phyloP scores from a whole-genome alignment of 306 rosid genomes.

The Cucumis melo region DNA sequence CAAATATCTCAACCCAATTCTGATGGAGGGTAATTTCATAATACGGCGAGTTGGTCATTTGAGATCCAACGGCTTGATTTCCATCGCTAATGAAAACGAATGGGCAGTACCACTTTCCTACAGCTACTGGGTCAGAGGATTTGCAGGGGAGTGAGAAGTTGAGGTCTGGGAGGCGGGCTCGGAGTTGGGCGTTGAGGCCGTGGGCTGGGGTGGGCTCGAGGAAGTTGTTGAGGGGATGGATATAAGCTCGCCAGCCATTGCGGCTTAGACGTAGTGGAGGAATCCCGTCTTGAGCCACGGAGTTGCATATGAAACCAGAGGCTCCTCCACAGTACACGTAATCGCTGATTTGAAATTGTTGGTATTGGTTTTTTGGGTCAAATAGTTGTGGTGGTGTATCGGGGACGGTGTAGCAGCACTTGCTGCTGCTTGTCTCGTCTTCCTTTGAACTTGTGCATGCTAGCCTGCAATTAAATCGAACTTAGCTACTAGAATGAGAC shows the following conservation, averaged over 20 bases:
- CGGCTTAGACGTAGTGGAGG: constrained; percentile 36
- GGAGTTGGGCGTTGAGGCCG: constrained; percentile 32
- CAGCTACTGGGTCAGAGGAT: constrained; percentile 11
- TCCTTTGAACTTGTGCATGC: constrained; percentile 21
- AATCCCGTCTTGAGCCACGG: constrained; percentile 29
- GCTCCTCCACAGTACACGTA: background rate
- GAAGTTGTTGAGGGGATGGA: constrained; percentile 14
- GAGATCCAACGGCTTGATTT: constrained; percentile 20
- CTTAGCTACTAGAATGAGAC: too few species aligned
- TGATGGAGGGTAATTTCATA: constrained; percentile 62
- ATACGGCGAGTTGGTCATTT: constrained; percentile 34
- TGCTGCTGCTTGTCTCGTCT: constrained; percentile 7
- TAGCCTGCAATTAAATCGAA: constrained; percentile 4
- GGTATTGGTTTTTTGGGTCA: constrained; percentile 14
- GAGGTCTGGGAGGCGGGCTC: constrained; percentile 24
- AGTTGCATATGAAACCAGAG: constrained; percentile 38
- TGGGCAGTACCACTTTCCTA: constrained; percentile 72
- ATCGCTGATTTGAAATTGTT: constrained; percentile 26
- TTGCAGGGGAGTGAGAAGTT: background rate
- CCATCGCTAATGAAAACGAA: constrained; percentile 50
- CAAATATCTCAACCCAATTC: constrained; percentile 40
- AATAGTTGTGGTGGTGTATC: constrained; percentile 19
- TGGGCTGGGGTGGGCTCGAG: constrained; percentile 24
- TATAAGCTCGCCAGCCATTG: constrained; percentile 29
- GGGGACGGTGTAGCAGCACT: background rate